These are phyloP conservation scores for Royoungia palumana DNA, from an alignment of 768 basidiomycete genomes.

Conservation along the genomic window DNA sequence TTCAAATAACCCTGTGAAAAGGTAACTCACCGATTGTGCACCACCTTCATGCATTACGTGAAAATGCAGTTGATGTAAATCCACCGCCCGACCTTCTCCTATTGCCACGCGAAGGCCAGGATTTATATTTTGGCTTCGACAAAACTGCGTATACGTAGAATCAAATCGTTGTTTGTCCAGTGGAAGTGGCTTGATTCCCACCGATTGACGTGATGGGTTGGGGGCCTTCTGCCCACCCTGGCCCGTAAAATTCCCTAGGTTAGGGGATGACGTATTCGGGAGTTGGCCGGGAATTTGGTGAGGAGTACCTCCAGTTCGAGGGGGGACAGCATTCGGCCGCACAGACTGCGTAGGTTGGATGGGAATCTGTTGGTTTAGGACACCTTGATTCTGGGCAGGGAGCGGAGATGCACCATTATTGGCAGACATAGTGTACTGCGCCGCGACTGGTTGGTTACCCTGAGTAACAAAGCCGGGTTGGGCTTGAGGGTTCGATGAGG, in stretches of 20 bases:
- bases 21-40: slow-evolving; percentile 38
- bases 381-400: slow-evolving; percentile 17
- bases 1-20: neutral
- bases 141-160: slow-evolving; percentile 46
- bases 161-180: slow-evolving; percentile 55
- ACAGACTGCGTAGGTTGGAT: slow-evolving; percentile 30
- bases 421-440: slow-evolving; percentile 21
- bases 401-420: slow-evolving; percentile 18
- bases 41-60: slow-evolving; percentile 62
- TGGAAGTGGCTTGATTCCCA: slow-evolving; percentile 38
- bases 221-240: slow-evolving; percentile 21
- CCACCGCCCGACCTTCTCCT: slow-evolving; percentile 55
- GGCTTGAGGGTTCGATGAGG: slow-evolving; percentile 11
- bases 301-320: slow-evolving; percentile 38
- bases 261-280: slow-evolving; percentile 34
- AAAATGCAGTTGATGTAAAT: slow-evolving; percentile 56
- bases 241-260: slow-evolving; percentile 24
- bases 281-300: slow-evolving; percentile 35
- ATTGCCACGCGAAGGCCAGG: slow-evolving; percentile 41
- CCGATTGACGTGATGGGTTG: slow-evolving; percentile 15
- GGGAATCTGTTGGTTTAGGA: slow-evolving; percentile 30
- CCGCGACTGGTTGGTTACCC: slow-evolving; percentile 6
- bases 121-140: slow-evolving; percentile 38
- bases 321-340: slow-evolving; percentile 32
- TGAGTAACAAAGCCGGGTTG: slow-evolving; percentile 24